Conservation (phyloP, 2,329 filamentous ascomycete species). For the Thelonectria olida region DNA sequence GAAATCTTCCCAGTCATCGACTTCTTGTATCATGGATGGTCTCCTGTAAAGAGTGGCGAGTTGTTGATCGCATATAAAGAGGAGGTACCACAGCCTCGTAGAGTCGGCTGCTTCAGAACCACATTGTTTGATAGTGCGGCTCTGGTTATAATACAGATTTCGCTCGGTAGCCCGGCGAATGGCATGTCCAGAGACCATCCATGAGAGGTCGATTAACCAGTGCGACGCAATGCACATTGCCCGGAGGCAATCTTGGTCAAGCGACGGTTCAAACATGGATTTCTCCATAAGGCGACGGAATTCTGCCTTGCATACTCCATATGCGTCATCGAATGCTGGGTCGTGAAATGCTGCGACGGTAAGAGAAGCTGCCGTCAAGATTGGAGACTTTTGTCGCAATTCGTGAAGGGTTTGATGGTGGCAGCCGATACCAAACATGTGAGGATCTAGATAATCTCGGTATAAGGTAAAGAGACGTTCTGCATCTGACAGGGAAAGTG, state of each 20-base stretch:
- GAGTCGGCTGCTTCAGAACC: constrained; percentile 57
- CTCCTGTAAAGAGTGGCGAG: constrained; percentile 68
- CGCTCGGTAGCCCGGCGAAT: constrained; percentile 57
- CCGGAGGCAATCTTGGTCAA: constrained; percentile 61
- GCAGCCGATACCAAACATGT: constrained; percentile 59
- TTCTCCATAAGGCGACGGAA: constrained; percentile 63
- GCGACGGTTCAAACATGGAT: constrained; percentile 47
- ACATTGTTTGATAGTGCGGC: constrained; percentile 45
- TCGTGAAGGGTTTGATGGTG: constrained; percentile 58
- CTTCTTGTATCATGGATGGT: constrained; percentile 64
- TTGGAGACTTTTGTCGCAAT: constrained; percentile 62
- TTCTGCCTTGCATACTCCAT: constrained; percentile 62
- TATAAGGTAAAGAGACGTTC: constrained; percentile 60
- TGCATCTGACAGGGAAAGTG: constrained; percentile 55
- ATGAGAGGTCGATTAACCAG: constrained; percentile 69
- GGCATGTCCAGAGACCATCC: constrained; percentile 65
- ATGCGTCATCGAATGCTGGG: constrained; percentile 58
- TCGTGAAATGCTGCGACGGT: constrained; percentile 68
- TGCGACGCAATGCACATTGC: constrained; percentile 69
- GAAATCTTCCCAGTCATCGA: constrained; percentile 64
- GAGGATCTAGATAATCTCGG: constrained; percentile 57
- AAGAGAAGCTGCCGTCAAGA: constrained; percentile 64
- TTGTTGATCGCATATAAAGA: constrained; percentile 69
- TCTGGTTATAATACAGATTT: constrained; percentile 51
- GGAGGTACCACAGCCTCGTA: constrained; percentile 66